phyloP scores from a whole-genome alignment of 2,329 filamentous ascomycete species.

The Calonectria multiphialidica region DNA sequence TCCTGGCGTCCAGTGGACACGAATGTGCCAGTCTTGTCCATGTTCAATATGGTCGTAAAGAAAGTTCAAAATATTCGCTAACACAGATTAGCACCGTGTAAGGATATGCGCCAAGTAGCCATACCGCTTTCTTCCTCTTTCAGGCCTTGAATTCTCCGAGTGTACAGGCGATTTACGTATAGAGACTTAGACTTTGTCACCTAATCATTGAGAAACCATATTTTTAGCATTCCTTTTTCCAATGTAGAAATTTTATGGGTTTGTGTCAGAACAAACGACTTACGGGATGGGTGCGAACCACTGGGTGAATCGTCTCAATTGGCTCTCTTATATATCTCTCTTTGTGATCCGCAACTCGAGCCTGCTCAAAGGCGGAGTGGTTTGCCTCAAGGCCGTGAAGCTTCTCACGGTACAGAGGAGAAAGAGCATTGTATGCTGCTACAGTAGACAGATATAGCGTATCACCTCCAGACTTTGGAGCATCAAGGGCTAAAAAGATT shows the following conservation, averaged over 20 bases:
- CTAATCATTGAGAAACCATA: slow-evolving; percentile 49
- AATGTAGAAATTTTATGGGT: neutral
- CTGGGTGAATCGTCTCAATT: slow-evolving; percentile 65
- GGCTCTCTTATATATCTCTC: slow-evolving; percentile 12
- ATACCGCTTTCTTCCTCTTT: slow-evolving; percentile 77
- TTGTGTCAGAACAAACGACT: neutral
- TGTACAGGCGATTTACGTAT: slow-evolving; percentile 74
- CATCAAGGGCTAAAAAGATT: slow-evolving; percentile 40
- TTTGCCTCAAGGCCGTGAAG: slow-evolving; percentile 18
- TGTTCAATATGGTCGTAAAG: slow-evolving; percentile 75
- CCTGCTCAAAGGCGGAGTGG: slow-evolving; percentile 21
- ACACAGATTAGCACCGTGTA: neutral
- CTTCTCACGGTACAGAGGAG: slow-evolving; percentile 8
- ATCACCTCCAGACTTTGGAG: slow-evolving; percentile 12
- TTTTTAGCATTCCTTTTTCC: neutral
- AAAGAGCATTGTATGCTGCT: slow-evolving; percentile 13
- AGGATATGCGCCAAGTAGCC: neutral
- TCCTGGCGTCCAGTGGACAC: slow-evolving; percentile 71
- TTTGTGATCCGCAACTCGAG: slow-evolving; percentile 5
- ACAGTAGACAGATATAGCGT: slow-evolving; percentile 20
- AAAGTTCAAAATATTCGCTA: slow-evolving; percentile 65
- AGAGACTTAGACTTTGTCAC: slow-evolving; percentile 59
- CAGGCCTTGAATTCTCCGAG: slow-evolving; percentile 72
- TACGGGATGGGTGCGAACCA: slow-evolving; percentile 50
- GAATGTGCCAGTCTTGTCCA: slow-evolving; percentile 73